A percentile compares a stretch with the other conserved stretches of the same genome.
phyloP scores from a whole-genome alignment of 1,284 basidiomycete genomes.

The Malassezia brasiliensis region DNA sequence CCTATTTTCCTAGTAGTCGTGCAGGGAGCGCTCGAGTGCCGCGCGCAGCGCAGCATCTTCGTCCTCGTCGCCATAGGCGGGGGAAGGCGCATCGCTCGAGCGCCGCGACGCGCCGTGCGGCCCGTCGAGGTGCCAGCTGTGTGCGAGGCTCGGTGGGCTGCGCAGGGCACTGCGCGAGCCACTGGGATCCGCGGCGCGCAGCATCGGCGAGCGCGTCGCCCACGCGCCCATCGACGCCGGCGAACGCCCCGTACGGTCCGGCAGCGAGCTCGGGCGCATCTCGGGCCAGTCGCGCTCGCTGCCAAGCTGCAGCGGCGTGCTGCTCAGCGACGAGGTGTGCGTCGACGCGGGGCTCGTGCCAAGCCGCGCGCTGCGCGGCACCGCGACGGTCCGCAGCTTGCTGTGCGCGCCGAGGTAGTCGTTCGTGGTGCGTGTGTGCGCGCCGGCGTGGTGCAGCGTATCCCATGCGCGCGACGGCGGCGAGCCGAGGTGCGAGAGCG shows the following conservation, averaged over 20 bases:
- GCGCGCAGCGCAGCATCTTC: conserved; percentile 32
- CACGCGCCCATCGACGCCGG: conserved; percentile 13
- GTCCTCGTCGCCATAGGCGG: conserved; percentile 6
- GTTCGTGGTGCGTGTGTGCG: conserved; percentile 6
- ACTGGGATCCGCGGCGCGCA: neutral
- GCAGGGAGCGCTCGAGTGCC: conserved; percentile 37
- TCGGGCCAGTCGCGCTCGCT: conserved; percentile 10
- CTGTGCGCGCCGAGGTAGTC: conserved; percentile 18
- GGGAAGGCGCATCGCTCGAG: neutral
- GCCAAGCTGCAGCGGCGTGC: conserved; percentile 4
- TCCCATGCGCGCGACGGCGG: conserved; percentile 36
- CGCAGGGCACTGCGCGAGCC: neutral
- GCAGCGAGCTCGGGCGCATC: conserved; percentile 3
- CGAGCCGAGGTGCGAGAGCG: neutral
- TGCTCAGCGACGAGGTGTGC: conserved; percentile 2
- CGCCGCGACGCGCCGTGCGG: neutral
- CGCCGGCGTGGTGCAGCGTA: conserved; percentile 28
- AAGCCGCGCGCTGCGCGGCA: conserved; percentile 25
- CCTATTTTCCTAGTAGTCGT: conserved; percentile 22
- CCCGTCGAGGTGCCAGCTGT: neutral
- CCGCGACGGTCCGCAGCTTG: conserved; percentile 35
- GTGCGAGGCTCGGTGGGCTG: neutral
- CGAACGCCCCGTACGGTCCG: neutral
- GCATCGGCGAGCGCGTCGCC: conserved; percentile 3
- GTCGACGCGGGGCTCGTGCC: neutral